Evolutionary conservation across 163 green algal species (phyloP).

Genomic region (Volvox carteri): DNA sequence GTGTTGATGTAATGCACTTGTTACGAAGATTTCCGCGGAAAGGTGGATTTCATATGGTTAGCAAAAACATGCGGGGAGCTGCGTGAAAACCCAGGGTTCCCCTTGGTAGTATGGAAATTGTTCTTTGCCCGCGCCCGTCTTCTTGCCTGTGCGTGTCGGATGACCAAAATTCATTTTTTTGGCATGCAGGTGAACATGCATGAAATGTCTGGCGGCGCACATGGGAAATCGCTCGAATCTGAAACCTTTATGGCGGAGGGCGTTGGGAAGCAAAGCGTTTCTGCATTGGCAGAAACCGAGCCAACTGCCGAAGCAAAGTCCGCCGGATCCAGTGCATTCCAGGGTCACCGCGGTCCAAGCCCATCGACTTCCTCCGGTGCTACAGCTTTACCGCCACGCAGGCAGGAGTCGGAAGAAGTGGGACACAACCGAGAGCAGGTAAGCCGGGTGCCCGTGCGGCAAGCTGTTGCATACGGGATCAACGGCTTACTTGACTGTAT

Average conservation of each 20-base stretch:
- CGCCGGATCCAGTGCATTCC: neutral
- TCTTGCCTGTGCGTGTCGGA: too few species aligned
- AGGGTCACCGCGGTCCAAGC: neutral
- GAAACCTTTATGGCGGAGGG: neutral
- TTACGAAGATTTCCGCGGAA: too few species aligned
- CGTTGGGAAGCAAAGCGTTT: neutral
- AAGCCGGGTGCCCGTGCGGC: neutral
- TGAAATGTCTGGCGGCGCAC: neutral
- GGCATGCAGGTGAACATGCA: neutral
- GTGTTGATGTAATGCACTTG: too few species aligned
- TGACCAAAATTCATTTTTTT: neutral
- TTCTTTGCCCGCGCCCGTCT: too few species aligned
- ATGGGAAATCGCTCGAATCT: neutral
- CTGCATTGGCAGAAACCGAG: neutral
- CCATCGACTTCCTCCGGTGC: neutral
- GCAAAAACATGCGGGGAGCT: too few species aligned
- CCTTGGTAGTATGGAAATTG: too few species aligned
- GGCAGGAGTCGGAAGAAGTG: neutral
- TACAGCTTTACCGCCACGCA: neutral
- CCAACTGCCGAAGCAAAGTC: neutral
- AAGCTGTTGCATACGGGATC: neutral
- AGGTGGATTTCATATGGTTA: too few species aligned
- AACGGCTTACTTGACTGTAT: too few species aligned
- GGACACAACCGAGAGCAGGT: neutral
- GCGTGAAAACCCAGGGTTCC: too few species aligned